Evolutionary conservation across 2,329 filamentous ascomycete species (phyloP).

Genomic region (Lithohypha guttulata): DNA sequence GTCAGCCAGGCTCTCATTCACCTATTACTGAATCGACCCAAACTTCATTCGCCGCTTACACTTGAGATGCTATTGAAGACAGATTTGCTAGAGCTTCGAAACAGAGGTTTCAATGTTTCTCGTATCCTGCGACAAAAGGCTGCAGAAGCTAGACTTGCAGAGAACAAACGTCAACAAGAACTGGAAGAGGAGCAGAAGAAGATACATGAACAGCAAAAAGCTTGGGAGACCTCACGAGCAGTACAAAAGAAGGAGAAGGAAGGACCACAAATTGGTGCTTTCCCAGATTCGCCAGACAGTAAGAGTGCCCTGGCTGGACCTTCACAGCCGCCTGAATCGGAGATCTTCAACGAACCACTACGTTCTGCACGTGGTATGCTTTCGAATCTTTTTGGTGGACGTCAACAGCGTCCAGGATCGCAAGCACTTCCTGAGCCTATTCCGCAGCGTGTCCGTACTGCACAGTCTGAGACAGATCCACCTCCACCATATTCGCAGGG

Average conservation of each 20-base stretch:
- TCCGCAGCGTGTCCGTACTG: background rate
- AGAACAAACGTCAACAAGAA: constrained; percentile 66
- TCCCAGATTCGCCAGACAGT: constrained; percentile 49
- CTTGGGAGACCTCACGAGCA: constrained; percentile 35
- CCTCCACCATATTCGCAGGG: constrained; percentile 30
- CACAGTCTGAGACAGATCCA: constrained; percentile 19
- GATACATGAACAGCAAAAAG: constrained; percentile 50
- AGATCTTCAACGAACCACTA: constrained; percentile 20
- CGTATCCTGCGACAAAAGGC: constrained; percentile 82
- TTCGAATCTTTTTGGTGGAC: constrained; percentile 43
- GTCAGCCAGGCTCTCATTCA: constrained; percentile 79
- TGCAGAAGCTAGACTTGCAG: constrained; percentile 75
- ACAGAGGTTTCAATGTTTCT: constrained; percentile 92
- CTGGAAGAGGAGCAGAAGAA: constrained; percentile 61
- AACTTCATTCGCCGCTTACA: constrained; percentile 78
- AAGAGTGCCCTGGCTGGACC: constrained; percentile 23
- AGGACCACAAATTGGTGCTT: constrained; percentile 60
- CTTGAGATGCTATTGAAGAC: constrained; percentile 84
- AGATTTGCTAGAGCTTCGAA: constrained; percentile 68
- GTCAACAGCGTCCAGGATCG: constrained; percentile 10
- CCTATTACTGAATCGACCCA: constrained; percentile 68
- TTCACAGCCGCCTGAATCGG: constrained; percentile 10
- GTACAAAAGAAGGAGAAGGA: constrained; percentile 27
- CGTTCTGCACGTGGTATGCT: constrained; percentile 49
- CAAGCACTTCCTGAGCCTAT: constrained; percentile 12